Evolutionary conservation across 176 grass and related monocot genomes (phyloP), one percentile per base, ranked within the genome.

Genomic region (Zoysia japonica): DNA sequence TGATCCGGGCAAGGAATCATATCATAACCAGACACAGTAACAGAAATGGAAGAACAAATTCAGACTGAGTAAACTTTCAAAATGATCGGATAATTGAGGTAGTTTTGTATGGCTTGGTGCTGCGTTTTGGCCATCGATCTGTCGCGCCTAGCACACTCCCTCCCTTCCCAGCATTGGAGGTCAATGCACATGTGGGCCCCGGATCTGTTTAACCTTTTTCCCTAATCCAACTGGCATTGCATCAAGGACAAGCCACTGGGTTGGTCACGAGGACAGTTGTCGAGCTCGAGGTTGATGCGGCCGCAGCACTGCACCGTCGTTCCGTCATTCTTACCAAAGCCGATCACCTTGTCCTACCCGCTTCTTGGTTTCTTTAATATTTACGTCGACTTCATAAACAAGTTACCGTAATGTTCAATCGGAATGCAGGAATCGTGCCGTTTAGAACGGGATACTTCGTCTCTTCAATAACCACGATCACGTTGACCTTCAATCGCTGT

Each of bases 221-320:
- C 14, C 2, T 28, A 16, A 71, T 36, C 70, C 80, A 83, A 57
- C 76, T 79, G 80, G 80, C 88, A 82, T 83, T 61, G 57, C 79
- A 65, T 78, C 65, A 68, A 84, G 64, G 64, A 67, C 57, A 84
- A 47, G 65, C 65, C 77, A 75, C 67, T 75, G 82, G 79, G 70
- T 56, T 84, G 78, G 82, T 84, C 85, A 79, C 76, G 72, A 87
- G 88, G 72, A 90, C 78, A 87, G 85, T 87, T 78, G 80, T 85
- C 81, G 70, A 87, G 47, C 73, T 70, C 81, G 79, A 79, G 79
- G 62, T 57, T 69, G 73, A 87, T 78, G 82, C 67, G 74, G 54
- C 76, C 75, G 74, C 47, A 54, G 7, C 60, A 66, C 42, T 49
- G 45, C 66, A 47, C 42, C 9, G 48, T 56, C 57, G 8, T 80